Conservation (phyloP, 345 rosid species). For the Hirschfeldia incana region DNA sequence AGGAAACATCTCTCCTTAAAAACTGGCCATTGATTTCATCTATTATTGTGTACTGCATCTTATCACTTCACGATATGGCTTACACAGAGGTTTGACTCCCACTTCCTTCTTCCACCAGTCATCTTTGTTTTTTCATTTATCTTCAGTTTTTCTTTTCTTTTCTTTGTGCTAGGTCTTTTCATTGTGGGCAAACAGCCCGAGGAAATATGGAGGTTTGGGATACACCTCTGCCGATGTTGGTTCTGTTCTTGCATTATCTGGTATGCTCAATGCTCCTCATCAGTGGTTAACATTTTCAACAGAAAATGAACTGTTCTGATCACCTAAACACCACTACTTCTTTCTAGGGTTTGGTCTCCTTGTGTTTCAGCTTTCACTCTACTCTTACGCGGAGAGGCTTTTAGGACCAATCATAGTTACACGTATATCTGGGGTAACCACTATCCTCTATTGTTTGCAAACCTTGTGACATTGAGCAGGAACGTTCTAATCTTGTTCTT, state of each 20-base stretch:
- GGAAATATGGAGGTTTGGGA: conserved; percentile 68
- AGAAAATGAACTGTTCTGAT: not conserved
- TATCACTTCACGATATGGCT: conserved; percentile 95
- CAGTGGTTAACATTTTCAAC: not conserved
- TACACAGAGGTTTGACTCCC: conserved; percentile 65
- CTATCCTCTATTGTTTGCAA: not conserved
- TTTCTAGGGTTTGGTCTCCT: conserved; percentile 76
- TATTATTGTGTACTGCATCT: conserved; percentile 74
- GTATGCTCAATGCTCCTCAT: conserved; percentile 35
- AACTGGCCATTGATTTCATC: conserved; percentile 97
- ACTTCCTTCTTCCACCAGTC: conserved; percentile 2
- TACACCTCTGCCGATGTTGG: conserved; percentile 70
- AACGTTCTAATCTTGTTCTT: conserved; percentile 18
- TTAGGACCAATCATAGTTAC: conserved; percentile 60
- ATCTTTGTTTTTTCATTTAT: not conserved
- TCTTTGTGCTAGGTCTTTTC: conserved; percentile 61
- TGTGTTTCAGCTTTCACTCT: conserved; percentile 64
- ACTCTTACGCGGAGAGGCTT: conserved; percentile 60
- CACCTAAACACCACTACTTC: not conserved
- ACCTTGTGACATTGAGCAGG: not conserved
- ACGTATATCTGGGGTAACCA: conserved; percentile 67
- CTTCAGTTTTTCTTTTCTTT: not conserved
- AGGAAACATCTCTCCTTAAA: conserved; percentile 46
- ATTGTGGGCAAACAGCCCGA: conserved; percentile 86
- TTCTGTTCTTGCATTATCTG: conserved; percentile 73